Evolutionary conservation across 352 stramenopile genomes (phyloP), one percentile per base, ranked within the genome.

Genomic region (Phytophthora citrophthora): DNA sequence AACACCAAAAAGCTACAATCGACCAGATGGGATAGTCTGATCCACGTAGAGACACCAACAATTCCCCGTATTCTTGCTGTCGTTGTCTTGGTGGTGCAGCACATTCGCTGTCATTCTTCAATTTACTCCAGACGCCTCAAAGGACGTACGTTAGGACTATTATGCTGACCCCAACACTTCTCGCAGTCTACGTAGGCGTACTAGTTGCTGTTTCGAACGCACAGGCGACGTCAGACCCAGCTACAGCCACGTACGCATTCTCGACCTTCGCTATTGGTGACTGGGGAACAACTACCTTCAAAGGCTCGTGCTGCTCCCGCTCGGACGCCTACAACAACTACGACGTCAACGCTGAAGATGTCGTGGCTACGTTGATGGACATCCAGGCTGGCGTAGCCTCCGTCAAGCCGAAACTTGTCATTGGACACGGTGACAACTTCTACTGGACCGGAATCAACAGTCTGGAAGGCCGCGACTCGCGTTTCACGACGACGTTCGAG

Each of bases 391-490:
- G 44, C 3, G 45, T 54, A 15, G 18, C 43, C 3, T 2, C 32
- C 9, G 44, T 68, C 2, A 47, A 59, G 38, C 64, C 56, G 12
- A 61, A 67, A 16, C 44, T 57, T 1, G 62, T 72, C 31, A 49
- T 72, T 1, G 64, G 56, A 2, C 64, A 65, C 15, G 64, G 64
- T 11, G 64, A 72, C 45, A 72, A 60, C 50, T 62, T 68, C n/a
- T 72, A 72, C 44, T 72, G 64, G 64, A 59, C n/a, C 7, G 64
- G 64, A 1, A 67, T 72, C 23, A 72, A 56, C 29, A 68, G 57
- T 18, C 45, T 44, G 0, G 44, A 62, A n/a, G 50, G 16, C 1
- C 56, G 64, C 2, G 56, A 68, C 26, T 48, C 36, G 7, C 64
- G 57, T 8, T 63, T 72, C 26, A 45, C 50, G 10, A 49, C 50